Conservation (phyloP, 768 basidiomycete genomes). For the Rossbeevera mucosa region DNA sequence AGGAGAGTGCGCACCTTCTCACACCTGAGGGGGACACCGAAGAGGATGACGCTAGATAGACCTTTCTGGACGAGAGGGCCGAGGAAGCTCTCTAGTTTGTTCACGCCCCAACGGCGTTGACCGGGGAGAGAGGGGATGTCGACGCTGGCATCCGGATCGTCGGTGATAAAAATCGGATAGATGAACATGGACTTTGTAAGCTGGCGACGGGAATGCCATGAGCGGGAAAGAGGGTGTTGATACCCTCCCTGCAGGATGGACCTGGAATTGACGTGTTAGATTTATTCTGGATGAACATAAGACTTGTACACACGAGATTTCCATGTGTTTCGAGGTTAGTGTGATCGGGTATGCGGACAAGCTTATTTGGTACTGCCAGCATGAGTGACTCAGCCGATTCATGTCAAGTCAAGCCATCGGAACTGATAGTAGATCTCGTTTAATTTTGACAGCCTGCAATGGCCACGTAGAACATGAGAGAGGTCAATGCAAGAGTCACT, state of each 20-base stretch:
- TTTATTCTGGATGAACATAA: not conserved
- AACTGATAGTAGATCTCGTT: not conserved
- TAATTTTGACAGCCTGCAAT: not conserved
- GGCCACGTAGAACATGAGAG: not conserved
- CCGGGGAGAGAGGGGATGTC: slow-evolving; percentile 76
- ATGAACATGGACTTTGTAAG: slow-evolving; percentile 93
- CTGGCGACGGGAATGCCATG: slow-evolving; percentile 78
- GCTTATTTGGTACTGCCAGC: not conserved
- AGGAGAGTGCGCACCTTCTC: slow-evolving; percentile 52
- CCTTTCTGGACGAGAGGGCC: slow-evolving; percentile 87
- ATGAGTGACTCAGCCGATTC: not conserved
- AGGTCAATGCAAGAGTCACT: not conserved
- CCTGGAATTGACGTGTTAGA: slow-evolving; percentile 29
- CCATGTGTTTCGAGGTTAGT: slow-evolving; percentile 30
- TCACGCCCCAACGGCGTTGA: slow-evolving; percentile 93
- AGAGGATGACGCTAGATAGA: slow-evolving; percentile 86
- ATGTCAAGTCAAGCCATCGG: not conserved
- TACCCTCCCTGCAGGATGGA: slow-evolving; percentile 91
- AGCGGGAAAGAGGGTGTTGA: slow-evolving; percentile 82
- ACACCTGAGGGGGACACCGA: slow-evolving; percentile 84
- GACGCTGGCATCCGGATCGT: slow-evolving; percentile 82
- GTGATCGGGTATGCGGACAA: not conserved
- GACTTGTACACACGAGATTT: slow-evolving; percentile 40
- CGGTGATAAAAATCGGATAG: slow-evolving; percentile 98
- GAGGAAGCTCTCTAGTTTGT: slow-evolving; percentile 83